Evolutionary conservation across 192 early-diverging fungal genomes (phyloP).

Genomic region (Backusella luteola): DNA sequence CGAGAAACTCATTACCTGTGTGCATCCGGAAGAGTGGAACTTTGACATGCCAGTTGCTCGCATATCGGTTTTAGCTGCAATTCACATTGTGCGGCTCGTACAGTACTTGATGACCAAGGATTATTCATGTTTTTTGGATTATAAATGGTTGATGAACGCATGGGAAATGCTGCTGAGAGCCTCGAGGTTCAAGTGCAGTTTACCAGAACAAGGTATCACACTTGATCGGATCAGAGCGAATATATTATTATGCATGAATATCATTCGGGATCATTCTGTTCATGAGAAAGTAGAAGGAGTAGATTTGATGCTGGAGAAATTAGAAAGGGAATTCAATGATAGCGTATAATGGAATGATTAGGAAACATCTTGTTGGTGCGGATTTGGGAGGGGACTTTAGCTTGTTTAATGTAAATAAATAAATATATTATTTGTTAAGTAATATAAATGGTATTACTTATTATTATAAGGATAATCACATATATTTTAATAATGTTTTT

Average conservation of each 20-base stretch:
- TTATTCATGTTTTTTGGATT: slow-evolving; percentile 2
- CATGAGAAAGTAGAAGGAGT: neutral
- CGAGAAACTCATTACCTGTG: neutral
- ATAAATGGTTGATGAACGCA: neutral
- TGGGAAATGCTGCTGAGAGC: neutral
- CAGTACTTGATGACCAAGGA: neutral
- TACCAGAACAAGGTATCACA: neutral
- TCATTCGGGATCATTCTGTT: neutral
- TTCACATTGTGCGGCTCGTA: neutral
- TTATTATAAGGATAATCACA: too few relatives aligned
- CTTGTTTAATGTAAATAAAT: too few relatives aligned
- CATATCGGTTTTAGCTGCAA: neutral
- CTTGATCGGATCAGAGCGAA: neutral
- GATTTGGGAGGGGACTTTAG: too few relatives aligned
- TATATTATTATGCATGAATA: neutral
- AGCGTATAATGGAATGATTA: neutral
- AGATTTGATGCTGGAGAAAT: neutral
- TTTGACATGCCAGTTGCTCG: neutral
- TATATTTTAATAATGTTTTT: too few relatives aligned
- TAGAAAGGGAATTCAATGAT: neutral
- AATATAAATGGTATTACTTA: too few relatives aligned
- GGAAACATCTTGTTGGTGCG: too few relatives aligned
- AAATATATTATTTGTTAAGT: too few relatives aligned
- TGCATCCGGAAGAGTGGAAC: neutral
- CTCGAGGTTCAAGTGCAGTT: neutral